phyloP scores from a whole-genome alignment of 345 rosid species.

The Firmiana major region DNA sequence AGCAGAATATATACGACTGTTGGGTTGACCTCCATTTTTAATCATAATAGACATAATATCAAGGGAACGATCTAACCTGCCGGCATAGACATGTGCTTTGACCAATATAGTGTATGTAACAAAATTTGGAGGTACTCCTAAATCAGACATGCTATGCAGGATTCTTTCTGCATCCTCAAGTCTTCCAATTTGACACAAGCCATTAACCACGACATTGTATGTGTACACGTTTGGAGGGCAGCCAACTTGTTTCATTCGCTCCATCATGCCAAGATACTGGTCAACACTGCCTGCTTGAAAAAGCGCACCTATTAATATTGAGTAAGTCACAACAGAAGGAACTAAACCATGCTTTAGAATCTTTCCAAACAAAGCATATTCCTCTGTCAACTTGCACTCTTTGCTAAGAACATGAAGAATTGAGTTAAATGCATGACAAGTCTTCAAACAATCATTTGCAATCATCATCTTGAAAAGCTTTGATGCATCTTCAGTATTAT shows the following conservation, averaged over 20 bases:
- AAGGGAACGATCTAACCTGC: slow-evolving; percentile 37
- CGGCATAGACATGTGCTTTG: slow-evolving; percentile 33
- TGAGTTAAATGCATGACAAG: slow-evolving; percentile 40
- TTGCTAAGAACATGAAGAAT: slow-evolving; percentile 42
- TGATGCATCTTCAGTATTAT: slow-evolving; percentile 31
- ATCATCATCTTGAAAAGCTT: slow-evolving; percentile 32
- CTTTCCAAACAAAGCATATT: slow-evolving; percentile 41
- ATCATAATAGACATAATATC: slow-evolving; percentile 35
- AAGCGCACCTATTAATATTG: slow-evolving; percentile 40
- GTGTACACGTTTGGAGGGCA: slow-evolving; percentile 47
- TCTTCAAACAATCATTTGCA: slow-evolving; percentile 21
- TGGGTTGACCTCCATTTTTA: slow-evolving; percentile 36
- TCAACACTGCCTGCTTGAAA: slow-evolving; percentile 33
- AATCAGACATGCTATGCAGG: slow-evolving; percentile 32
- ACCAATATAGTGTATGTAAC: slow-evolving; percentile 40
- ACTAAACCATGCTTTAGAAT: slow-evolving; percentile 37
- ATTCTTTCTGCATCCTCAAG: slow-evolving; percentile 38
- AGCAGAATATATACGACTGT: slow-evolving; percentile 28
- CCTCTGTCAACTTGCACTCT: slow-evolving; percentile 35
- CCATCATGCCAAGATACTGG: slow-evolving; percentile 26
- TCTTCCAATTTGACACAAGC: slow-evolving; percentile 43
- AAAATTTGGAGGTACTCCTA: slow-evolving; percentile 44
- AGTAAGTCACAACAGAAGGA: slow-evolving; percentile 50
- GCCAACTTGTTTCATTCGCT: slow-evolving; percentile 37
- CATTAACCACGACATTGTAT: slow-evolving; percentile 43